Evolutionary conservation across 495 filamentous ascomycete genomes (phyloP), one percentile per base, ranked within the genome.

Genomic region (Copromyces sp.): DNA sequence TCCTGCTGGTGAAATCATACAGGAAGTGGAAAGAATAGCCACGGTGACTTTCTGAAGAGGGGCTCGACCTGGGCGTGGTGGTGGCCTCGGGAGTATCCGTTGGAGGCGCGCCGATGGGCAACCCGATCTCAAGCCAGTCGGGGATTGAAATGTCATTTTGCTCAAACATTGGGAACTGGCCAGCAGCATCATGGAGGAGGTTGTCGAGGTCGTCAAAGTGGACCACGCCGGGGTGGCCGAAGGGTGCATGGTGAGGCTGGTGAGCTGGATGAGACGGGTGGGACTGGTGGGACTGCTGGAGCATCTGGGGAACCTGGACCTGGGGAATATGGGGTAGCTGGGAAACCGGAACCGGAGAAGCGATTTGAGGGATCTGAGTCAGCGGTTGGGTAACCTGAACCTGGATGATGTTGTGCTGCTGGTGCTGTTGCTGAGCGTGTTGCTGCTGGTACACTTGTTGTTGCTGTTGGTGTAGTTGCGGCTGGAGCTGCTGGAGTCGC

Each of bases 1-100:
- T 77, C 39, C 77, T 59, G 71, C 78, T 80, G 14, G 78, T 80
- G 70, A 80, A 80, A 73, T 77, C 74, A 69, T 74, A 75, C 17
- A 80, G 73, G 17, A 78, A 80, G 32, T 68, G 32, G 29, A 80
- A 79, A 4, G 74, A 76, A 37, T 79, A 77, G 9, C 73, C 73
- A 12, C 74, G 74, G 42, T 74, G 74, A 35, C 29, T 35, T 12
- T 73, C 68, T 11, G 76, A 71, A 9, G 59, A 35, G 6, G 53
- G 53, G 29, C 69, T 29, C 14, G 72, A 42, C 68, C 42, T 39
- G 44, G 37, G 29, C 20, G 17, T 17, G 73, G 73, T 35, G 53
- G 35, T 35, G 53, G 4, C 53, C 40, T 61, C 68, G n/a, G 70
- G 37, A 61, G 61, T 17, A 35, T 44, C 40, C 24, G 11, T 16